Evolutionary conservation across 768 basidiomycete genomes (phyloP).

Genomic region (Naganishia kalamii): DNA sequence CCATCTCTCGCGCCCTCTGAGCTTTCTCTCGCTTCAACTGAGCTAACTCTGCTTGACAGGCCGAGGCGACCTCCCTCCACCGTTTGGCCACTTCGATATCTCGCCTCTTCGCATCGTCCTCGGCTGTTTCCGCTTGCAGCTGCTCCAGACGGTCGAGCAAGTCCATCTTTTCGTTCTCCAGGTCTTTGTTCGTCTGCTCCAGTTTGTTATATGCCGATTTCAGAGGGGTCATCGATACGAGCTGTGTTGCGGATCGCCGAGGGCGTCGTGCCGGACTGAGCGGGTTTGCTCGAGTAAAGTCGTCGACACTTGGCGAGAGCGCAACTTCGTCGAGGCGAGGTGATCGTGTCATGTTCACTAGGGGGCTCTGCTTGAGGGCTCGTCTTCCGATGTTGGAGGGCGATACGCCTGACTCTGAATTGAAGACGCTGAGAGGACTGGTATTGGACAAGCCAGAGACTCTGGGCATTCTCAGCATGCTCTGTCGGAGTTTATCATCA

Average conservation of each 20-base stretch:
- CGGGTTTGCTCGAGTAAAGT: background rate
- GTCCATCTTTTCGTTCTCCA: background rate
- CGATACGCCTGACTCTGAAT: background rate
- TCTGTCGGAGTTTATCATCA: background rate
- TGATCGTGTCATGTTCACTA: background rate
- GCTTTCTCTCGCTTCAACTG: background rate
- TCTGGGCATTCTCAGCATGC: background rate
- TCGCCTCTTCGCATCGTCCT: background rate
- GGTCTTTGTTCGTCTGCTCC: no score
- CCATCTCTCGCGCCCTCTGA: background rate
- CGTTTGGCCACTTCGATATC: background rate
- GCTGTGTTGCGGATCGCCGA: background rate
- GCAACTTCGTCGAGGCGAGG: background rate
- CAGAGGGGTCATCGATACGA: no score
- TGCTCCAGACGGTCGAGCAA: background rate
- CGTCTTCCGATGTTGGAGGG: background rate
- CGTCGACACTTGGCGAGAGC: background rate
- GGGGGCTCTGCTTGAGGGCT: background rate
- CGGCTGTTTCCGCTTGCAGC: no score
- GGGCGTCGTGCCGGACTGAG: background rate
- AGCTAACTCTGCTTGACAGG: background rate
- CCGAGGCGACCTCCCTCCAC: background rate
- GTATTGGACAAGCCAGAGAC: background rate
- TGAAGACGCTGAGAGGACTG: background rate
- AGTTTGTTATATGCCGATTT: no score